These are phyloP conservation scores for Amauroascus niger DNA, from an alignment of 2,329 filamentous ascomycete species.

Conservation along the genomic window DNA sequence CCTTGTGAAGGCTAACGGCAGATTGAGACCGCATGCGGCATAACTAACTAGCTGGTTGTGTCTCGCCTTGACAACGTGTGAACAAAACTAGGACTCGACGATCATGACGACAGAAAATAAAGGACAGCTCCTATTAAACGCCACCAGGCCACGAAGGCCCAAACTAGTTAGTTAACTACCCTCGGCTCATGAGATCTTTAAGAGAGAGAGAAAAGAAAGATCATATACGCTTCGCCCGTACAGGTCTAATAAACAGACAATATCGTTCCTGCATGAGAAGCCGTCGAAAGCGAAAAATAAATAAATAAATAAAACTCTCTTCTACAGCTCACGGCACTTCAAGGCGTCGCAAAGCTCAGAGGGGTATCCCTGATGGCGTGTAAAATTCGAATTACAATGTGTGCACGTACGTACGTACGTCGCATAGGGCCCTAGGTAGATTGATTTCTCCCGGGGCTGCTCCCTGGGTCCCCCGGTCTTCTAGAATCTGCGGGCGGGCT, in stretches of 20 bases:
- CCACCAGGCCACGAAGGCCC: not conserved
- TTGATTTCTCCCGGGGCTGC: not conserved
- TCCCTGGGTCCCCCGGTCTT: not conserved
- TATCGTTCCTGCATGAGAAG: not conserved
- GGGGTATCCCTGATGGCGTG: not conserved
- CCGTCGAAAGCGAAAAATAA: no score
- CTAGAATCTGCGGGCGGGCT: not conserved
- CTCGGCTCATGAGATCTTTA: not conserved
- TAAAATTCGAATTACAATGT: not conserved
- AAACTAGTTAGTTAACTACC: not conserved
- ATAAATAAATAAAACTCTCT: not conserved
- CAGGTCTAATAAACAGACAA: not conserved
- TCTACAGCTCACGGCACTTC: not conserved
- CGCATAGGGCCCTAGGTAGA: not conserved
- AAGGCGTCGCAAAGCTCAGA: not conserved
- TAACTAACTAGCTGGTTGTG: no score
- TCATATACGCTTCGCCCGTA: not conserved
- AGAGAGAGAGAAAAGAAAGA: not conserved
- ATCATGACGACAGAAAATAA: slow-evolving; percentile 5
- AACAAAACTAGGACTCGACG: not conserved
- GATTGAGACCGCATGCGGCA: not conserved
- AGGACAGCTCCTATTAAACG: not conserved
- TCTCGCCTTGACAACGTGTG: not conserved
- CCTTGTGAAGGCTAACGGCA: not conserved
- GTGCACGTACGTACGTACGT: not conserved